phyloP scores from a whole-genome alignment of 2,329 filamentous ascomycete genomes.

The Teratosphaeria epicoccoides region DNA sequence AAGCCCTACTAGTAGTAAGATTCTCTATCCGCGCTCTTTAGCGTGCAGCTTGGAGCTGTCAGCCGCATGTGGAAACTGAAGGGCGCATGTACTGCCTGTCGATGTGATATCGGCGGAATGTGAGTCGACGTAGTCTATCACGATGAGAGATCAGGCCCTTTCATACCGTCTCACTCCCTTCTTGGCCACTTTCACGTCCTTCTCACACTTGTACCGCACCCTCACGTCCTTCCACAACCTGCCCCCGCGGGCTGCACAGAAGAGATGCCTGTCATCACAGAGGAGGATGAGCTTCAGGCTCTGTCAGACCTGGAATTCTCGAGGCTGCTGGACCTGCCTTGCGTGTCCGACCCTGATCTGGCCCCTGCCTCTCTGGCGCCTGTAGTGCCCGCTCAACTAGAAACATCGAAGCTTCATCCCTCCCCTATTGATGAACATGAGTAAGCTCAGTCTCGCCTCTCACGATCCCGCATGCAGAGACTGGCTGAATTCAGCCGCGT shows the following conservation, averaged over 20 bases:
- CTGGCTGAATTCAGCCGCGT: conserved; percentile 7
- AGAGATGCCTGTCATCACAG: conserved; percentile 9
- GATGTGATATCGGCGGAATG: not conserved
- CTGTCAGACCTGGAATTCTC: conserved; percentile 5
- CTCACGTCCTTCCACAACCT: conserved; percentile 11
- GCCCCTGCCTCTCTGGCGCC: not conserved
- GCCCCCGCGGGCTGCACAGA: conserved; percentile 1
- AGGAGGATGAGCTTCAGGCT: conserved; percentile 5
- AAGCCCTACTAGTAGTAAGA: not conserved
- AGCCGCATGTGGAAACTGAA: not conserved
- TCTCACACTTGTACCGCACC: conserved; percentile 2
- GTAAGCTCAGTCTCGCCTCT: conserved; percentile 1
- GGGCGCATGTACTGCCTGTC: not conserved
- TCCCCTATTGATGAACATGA: conserved; percentile 4
- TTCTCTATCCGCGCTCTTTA: too few relatives aligned
- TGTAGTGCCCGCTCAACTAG: not conserved
- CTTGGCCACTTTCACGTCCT: conserved; percentile 3
- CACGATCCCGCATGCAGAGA: not conserved
- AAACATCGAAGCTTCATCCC: conserved; percentile 6
- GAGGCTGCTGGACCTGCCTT: conserved; percentile 2
- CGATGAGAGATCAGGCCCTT: not conserved
- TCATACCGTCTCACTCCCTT: not conserved
- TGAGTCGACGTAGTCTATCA: not conserved
- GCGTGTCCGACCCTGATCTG: not conserved
- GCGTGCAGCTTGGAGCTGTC: too few relatives aligned